Conservation (phyloP, 1,284 basidiomycete genomes). For the Cystobasidium pallidum region DNA sequence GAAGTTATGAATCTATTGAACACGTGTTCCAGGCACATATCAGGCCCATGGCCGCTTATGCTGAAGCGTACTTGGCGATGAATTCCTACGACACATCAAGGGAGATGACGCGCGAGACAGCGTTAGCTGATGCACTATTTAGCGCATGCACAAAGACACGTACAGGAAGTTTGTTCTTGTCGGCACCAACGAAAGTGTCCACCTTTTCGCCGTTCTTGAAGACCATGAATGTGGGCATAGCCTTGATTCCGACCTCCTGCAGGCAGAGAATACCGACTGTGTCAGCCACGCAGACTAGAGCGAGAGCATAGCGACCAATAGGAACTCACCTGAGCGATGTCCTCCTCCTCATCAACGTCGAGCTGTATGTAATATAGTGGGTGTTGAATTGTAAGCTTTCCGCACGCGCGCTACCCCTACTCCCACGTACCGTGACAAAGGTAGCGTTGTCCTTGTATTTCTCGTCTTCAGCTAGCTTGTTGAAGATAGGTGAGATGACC, state of each 20-base stretch:
- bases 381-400: no score
- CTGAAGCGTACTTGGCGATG: conserved; percentile 40
- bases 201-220: conserved; percentile 66
- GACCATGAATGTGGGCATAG: conserved; percentile 77
- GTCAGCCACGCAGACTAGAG: neutral
- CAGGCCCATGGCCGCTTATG: conserved; percentile 5
- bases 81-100: conserved; percentile 8
- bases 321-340: conserved; percentile 22
- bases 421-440: conserved; percentile 28
- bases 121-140: neutral
- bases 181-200: conserved; percentile 41
- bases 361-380: conserved; percentile 37
- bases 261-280: conserved; percentile 55
- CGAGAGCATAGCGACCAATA: neutral
- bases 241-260: conserved; percentile 71
- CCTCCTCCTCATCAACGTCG: conserved; percentile 43
- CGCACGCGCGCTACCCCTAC: no score
- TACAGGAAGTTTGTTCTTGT: conserved; percentile 40
- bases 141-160: neutral
- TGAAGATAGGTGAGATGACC: conserved; percentile 45
- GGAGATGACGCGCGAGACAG: neutral
- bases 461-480: conserved; percentile 35
- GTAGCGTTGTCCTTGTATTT: conserved; percentile 41
- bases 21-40: neutral
- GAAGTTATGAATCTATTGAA: neutral